These are phyloP conservation scores for Colletotrichum echinochloae DNA, from an alignment of 2,329 filamentous ascomycete species.

Conservation along the genomic window DNA sequence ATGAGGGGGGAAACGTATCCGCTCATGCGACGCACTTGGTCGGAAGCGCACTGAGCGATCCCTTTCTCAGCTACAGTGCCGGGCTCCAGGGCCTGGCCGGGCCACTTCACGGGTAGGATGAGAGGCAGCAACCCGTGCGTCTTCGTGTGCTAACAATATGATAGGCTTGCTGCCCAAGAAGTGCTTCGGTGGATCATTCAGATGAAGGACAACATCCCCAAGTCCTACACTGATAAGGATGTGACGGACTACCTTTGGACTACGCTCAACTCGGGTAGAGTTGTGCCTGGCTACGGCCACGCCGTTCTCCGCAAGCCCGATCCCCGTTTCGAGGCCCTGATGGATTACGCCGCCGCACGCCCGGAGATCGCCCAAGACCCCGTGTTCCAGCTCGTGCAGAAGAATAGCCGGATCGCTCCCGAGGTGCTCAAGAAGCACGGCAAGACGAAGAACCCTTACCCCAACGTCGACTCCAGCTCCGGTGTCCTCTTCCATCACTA, in stretches of 20 bases:
- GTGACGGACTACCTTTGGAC: slow-evolving; percentile 92
- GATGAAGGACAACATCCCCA: slow-evolving; percentile 91
- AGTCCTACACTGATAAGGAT: slow-evolving; percentile 81
- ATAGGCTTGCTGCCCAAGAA: slow-evolving; percentile 90
- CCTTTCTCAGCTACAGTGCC: slow-evolving; percentile 95
- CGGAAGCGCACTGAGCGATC: slow-evolving; percentile 92
- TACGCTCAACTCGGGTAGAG: slow-evolving; percentile 91
- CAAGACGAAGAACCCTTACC: slow-evolving; percentile 98
- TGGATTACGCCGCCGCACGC: slow-evolving; percentile 90
- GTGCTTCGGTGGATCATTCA: slow-evolving; percentile 96
- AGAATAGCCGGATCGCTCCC: slow-evolving; percentile 92
- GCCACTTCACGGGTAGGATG: slow-evolving; percentile 62
- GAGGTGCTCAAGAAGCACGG: slow-evolving; percentile 93
- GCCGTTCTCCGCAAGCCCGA: slow-evolving; percentile 97
- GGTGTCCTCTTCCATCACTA: slow-evolving; percentile 98
- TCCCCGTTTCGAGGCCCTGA: slow-evolving; percentile 94
- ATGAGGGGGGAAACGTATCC: slow-evolving; percentile 98
- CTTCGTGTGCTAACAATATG: slow-evolving; percentile 17
- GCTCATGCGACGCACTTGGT: slow-evolving; percentile 96
- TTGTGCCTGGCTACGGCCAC: slow-evolving; percentile 95
- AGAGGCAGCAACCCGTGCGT: neutral
- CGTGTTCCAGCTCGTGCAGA: slow-evolving; percentile 93
- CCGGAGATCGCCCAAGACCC: slow-evolving; percentile 89
- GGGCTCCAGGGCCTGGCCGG: slow-evolving; percentile 95
- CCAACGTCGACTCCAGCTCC: slow-evolving; percentile 94